Evolutionary conservation across 208 protist species (phyloP), one percentile per base, ranked within the genome.

Genomic region (Leishmania major): DNA sequence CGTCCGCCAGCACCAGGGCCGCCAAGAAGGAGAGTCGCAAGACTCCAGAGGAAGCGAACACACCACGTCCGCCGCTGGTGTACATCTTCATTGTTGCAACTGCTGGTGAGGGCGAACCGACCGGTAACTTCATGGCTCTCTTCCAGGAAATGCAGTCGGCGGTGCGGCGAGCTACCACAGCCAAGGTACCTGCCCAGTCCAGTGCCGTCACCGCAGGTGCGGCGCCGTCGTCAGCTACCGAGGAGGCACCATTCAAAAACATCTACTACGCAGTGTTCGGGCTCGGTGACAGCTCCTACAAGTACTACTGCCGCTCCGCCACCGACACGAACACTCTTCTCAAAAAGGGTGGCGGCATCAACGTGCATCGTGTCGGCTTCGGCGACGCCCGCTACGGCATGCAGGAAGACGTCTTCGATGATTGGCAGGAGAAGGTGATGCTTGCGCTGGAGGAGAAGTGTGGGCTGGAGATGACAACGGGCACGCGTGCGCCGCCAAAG

Each of bases 221-320:
- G 3, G 28, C 55, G 22, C 11, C 51, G n/a, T 73, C 40, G 3
- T 64, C 79, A 1, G 49, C 67, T 28, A 69, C 47, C 28, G 60
- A 60, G 22, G 72, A 71, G 62, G 71, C 81, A 31, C 87, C 90
- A 10, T 96, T 97, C 67, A 47, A 53, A 7, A 75, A 87, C 43
- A 67, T 98, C 7, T 73, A 83, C 73, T 98, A 92, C 84, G 88
- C 92, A n/a, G 92, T 99, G 1, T 99, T 99, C 83, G 96, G 91
- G 0, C 85, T 99, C 13, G 98, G 98, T 31, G 98, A 99, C 80
- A 97, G 85, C 45, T 98, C 98, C n/a, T 99, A 99, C 89, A 98
- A 99, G 84, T 95, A 99, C 86, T 99, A 96, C 84, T 96, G 98
- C 80, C 86, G 90, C 37, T 87, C 49, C 49, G 91, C 90, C 17